phyloP scores from a whole-genome alignment of 2,329 filamentous ascomycete genomes.

The Diaporthe citriasiana region DNA sequence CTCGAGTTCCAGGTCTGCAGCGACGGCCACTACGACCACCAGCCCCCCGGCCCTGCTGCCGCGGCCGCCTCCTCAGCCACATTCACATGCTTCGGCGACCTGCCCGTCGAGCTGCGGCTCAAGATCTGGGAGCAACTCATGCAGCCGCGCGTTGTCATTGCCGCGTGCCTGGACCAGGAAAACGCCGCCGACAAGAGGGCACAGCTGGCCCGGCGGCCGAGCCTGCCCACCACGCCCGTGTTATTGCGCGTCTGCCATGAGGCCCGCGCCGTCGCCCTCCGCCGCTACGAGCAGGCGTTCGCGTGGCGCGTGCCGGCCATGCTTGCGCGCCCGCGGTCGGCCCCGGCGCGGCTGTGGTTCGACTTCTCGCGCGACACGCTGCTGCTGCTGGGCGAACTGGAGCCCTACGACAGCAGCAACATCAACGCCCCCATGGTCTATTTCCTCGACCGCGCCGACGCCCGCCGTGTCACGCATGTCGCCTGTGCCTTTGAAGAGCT shows the following conservation, averaged over 20 bases:
- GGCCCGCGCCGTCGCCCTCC: slow-evolving; percentile 57
- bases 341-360: slow-evolving; percentile 60
- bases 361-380: slow-evolving; percentile 63
- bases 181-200: slow-evolving; percentile 47
- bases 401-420: slow-evolving; percentile 61
- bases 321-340: slow-evolving; percentile 46
- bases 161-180: slow-evolving; percentile 57
- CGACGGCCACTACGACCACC: slow-evolving; percentile 47
- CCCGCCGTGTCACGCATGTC: slow-evolving; percentile 58
- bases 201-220: slow-evolving; percentile 43
- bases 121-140: slow-evolving; percentile 62
- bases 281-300: slow-evolving; percentile 62
- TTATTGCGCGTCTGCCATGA: slow-evolving; percentile 62
- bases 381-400: slow-evolving; percentile 62
- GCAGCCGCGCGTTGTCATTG: slow-evolving; percentile 60
- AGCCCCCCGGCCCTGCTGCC: not conserved
- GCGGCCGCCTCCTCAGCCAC: slow-evolving; percentile 38
- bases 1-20: slow-evolving; percentile 62
- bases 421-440: slow-evolving; percentile 65
- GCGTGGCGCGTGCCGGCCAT: slow-evolving; percentile 61
- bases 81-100: slow-evolving; percentile 55
- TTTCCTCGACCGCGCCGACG: slow-evolving; percentile 60
- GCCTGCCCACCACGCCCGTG: slow-evolving; percentile 51
- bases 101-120: slow-evolving; percentile 63
- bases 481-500: slow-evolving; percentile 61